Percentiles rank a stretch among this genome's conserved stretches.
These are phyloP conservation scores for Zelopaecilomyces penicillatus DNA, from an alignment of 2,329 filamentous ascomycete genomes.

Conservation along the genomic window DNA sequence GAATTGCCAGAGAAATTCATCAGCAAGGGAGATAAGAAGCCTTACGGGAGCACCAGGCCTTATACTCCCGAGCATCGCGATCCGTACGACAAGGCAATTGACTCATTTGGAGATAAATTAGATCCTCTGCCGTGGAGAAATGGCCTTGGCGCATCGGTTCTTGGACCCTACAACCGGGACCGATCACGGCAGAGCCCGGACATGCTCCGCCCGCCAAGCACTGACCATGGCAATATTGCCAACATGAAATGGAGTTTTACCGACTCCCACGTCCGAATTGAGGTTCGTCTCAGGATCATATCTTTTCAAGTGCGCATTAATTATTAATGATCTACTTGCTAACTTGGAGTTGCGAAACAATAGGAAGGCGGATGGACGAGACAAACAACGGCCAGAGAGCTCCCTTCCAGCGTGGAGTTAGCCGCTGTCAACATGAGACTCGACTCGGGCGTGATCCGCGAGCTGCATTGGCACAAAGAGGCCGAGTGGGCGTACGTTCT, in stretches of 20 bases:
- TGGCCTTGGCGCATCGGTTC: conserved; percentile 54
- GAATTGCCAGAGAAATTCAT: conserved; percentile 36
- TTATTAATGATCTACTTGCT: too few relatives aligned
- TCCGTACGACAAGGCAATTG: conserved; percentile 54
- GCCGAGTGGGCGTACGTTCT: conserved; percentile 73
- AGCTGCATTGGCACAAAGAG: conserved; percentile 75
- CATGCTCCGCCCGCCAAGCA: conserved; percentile 61
- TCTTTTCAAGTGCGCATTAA: not conserved
- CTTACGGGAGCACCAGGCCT: conserved; percentile 28
- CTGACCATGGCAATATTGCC: conserved; percentile 60
- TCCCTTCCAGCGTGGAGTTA: conserved; percentile 59
- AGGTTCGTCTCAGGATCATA: conserved; percentile 32
- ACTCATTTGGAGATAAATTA: conserved; percentile 50
- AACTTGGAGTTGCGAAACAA: not conserved
- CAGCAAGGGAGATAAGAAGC: conserved; percentile 13
- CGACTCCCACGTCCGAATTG: conserved; percentile 55
- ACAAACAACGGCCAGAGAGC: conserved; percentile 60
- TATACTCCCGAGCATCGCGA: conserved; percentile 54
- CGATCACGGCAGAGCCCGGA: conserved; percentile 64
- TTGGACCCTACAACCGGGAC: conserved; percentile 61
- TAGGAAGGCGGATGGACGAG: conserved; percentile 70
- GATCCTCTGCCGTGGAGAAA: conserved; percentile 58
- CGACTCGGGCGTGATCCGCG: conserved; percentile 62
- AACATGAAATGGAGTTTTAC: conserved; percentile 69
- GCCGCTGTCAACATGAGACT: conserved; percentile 74